These are phyloP conservation scores for Rhodotorula sp. DNA, from an alignment of 1,284 basidiomycete species.

Conservation along the genomic window DNA sequence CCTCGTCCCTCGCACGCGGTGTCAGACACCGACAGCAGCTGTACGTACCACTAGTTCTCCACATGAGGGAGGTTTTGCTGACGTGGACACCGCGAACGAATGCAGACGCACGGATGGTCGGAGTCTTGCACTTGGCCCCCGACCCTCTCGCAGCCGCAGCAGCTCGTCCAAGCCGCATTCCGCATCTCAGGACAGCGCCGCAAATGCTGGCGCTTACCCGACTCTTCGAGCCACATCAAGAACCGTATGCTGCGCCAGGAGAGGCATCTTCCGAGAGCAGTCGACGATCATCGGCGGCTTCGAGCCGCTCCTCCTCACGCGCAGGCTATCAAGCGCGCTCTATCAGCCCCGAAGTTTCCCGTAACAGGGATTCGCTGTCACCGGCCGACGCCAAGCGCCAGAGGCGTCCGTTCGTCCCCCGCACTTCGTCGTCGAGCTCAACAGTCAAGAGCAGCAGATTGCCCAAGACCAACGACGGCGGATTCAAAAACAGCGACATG, in stretches of 20 bases:
- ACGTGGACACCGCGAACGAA: background rate
- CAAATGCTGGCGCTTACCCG: background rate
- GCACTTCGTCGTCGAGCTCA: slow-evolving; percentile 24
- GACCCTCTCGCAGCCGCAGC: slow-evolving; percentile 15
- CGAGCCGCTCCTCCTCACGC: slow-evolving; percentile 15
- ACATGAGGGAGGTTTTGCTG: too few species aligned
- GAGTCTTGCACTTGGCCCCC: slow-evolving; percentile 28
- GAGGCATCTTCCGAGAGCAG: background rate
- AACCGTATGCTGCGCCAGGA: background rate
- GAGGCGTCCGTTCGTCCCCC: slow-evolving; percentile 12
- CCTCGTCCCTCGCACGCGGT: background rate
- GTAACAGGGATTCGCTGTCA: background rate
- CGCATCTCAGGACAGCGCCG: slow-evolving; percentile 1
- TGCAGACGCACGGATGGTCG: slow-evolving; percentile 48
- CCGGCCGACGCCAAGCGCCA: background rate
- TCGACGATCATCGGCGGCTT: background rate
- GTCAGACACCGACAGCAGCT: slow-evolving; percentile 18
- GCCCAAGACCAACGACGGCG: background rate
- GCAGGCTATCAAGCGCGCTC: background rate
- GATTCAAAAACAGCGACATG: slow-evolving; percentile 20
- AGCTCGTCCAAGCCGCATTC: slow-evolving; percentile 26
- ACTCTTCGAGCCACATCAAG: background rate
- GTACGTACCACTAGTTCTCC: background rate
- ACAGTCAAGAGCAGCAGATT: slow-evolving; percentile 27
- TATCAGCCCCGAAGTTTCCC: background rate